Percentiles rank a stretch among this genome's conserved stretches.
Conservation (phyloP, 1,139 yeast species). For the Yamadazyma atmosphaerica region DNA sequence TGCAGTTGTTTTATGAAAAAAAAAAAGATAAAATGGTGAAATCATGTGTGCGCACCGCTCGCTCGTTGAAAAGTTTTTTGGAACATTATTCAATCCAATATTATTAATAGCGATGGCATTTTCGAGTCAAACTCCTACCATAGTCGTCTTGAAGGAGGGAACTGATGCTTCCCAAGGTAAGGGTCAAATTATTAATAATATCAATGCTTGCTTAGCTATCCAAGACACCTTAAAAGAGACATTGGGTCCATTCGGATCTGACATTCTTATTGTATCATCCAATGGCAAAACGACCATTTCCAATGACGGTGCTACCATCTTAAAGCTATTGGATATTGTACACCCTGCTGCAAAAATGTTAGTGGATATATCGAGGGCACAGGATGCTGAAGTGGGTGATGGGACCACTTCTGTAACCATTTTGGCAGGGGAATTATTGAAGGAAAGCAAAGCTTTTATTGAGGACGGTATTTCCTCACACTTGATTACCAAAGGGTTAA, state of each 20-base stretch:
- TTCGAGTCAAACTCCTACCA: constrained; percentile 92
- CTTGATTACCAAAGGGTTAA: constrained; percentile 82
- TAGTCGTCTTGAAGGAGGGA: constrained; percentile 96
- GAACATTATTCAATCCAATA: neutral
- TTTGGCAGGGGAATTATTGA: constrained; percentile 90
- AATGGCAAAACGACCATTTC: constrained; percentile 91
- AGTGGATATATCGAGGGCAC: constrained; percentile 94
- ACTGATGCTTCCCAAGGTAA: constrained; percentile 96
- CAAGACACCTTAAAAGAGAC: constrained; percentile 96
- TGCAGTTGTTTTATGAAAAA: neutral
- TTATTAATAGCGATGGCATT: constrained; percentile 59
- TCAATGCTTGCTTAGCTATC: constrained; percentile 94
- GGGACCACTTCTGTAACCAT: constrained; percentile 97
- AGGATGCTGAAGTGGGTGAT: constrained; percentile 99
- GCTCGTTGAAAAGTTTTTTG: constrained; percentile 8
- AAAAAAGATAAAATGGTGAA: constrained; percentile 4
- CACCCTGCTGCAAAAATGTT: constrained; percentile 97
- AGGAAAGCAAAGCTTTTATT: constrained; percentile 84
- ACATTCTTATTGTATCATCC: constrained; percentile 80
- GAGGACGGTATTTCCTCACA: constrained; percentile 96
- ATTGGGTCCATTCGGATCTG: constrained; percentile 96
- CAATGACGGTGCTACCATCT: constrained; percentile 96
- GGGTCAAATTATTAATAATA: constrained; percentile 92
- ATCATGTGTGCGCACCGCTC: constrained; percentile 4
- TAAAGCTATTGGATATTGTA: constrained; percentile 88